Base-by-base conservation (phyloP, 2,329 filamentous ascomycete species). In the Exophiala lecanii-corni region DNA sequence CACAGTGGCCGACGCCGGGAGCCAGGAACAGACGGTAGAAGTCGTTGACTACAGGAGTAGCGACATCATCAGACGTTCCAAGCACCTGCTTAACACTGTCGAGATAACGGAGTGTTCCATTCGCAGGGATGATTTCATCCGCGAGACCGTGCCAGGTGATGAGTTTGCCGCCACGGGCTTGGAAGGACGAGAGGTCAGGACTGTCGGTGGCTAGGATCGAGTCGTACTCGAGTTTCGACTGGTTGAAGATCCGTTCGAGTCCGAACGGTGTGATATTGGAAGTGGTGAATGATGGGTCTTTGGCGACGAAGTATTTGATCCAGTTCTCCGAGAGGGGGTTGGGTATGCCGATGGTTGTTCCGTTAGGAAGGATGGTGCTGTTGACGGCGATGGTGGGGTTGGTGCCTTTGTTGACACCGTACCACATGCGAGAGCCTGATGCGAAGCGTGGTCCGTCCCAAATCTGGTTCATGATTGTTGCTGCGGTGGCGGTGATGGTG, bases 141-240 rank as follows among this genome's bases (percentile, higher is more conserved):
- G 58, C 59, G 5, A 66, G 47, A 1, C 68, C 69, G 39, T 71
- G 67, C 61, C 63, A 71, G 1, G 60, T 63, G 12, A 72, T 59
- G 53, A 72, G 60, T 46, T 71, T 72, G 2, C 39, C 36, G 4
- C 45, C 45, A 61, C 66, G 0, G 65, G 67, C 1, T 51, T 43
- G 58, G 53, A 71, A 72, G 0, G 37, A 51, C 0, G 58, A 56
- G 0, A 72, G 56, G 45, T 70, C 61, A 2, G 66, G 60, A 32
- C 67, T 56, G 15, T 55, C 41, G 1, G 65, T 65, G 4, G 59
- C 62, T 9, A 25, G 66, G 59, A 2, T 55, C 54, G 13, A 54
- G 45, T 42, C 64, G 70, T 40, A 63, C 45, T 3, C 54, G 45
- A 13, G 21, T 3, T 48, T 36, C 0, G 60, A 62, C 17, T 47